Evolutionary conservation across 1,284 basidiomycete species (phyloP).

Genomic region (Cystobasidium sp.): DNA sequence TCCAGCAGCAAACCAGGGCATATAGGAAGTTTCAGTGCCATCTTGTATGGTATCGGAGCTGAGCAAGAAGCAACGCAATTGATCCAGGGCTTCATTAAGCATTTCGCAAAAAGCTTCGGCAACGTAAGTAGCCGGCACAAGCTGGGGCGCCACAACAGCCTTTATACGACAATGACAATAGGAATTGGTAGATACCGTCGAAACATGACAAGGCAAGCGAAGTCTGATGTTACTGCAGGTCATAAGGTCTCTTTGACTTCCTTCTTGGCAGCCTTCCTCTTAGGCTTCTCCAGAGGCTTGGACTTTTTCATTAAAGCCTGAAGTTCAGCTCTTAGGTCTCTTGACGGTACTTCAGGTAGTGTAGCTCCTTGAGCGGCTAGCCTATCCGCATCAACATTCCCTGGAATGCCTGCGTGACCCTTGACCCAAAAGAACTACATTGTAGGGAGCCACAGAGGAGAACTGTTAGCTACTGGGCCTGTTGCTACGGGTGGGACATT

Average conservation of each 20-base stretch:
- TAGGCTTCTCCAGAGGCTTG: neutral
- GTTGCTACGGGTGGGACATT: neutral
- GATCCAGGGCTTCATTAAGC: too few relatives aligned
- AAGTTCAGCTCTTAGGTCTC: conserved; percentile 1
- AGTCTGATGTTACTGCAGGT: too few relatives aligned
- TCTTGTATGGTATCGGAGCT: neutral
- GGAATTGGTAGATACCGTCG: too few relatives aligned
- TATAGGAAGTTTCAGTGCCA: conserved; percentile 7
- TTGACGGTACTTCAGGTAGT: neutral
- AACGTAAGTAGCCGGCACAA: conserved; percentile 2
- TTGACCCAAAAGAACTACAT: conserved; percentile 10
- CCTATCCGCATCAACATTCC: conserved; percentile 15
- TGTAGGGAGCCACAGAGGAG: neutral
- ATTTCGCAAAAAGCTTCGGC: conserved; percentile 1
- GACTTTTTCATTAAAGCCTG: neutral
- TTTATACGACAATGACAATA: neutral
- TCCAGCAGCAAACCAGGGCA: conserved; percentile 17
- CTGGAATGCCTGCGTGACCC: conserved; percentile 14
- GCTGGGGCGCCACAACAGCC: conserved; percentile 2
- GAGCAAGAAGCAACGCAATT: neutral
- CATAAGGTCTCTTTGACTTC: neutral
- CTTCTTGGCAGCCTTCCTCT: neutral
- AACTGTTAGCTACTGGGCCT: neutral
- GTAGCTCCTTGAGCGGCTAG: conserved; percentile 4
- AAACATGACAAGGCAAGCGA: too few relatives aligned